These are phyloP conservation scores for Fraxinus dipetala DNA, from an alignment of 305 asterid genomes.

Conservation along the genomic window DNA sequence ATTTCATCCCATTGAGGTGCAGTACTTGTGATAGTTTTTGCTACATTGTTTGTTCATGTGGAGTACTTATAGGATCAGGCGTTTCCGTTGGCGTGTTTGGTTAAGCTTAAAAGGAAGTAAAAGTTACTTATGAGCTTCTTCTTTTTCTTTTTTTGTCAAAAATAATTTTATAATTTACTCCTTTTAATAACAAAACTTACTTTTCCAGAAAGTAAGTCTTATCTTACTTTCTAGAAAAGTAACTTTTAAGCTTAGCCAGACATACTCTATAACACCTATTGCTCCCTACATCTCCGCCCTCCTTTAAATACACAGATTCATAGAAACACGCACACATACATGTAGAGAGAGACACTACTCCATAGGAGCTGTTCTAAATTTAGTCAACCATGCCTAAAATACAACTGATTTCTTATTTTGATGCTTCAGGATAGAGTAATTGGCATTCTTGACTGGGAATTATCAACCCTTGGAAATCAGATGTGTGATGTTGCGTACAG, in stretches of 20 bases:
- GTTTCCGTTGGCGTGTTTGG: background rate
- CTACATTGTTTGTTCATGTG: background rate
- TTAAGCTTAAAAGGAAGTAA: background rate
- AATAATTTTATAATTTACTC: background rate
- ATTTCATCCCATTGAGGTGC: constrained; percentile 92
- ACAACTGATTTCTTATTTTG: background rate
- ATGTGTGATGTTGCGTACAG: constrained; percentile 95
- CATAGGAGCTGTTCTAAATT: background rate
- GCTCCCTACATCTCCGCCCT: background rate
- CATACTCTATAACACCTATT: background rate
- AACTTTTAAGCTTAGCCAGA: background rate
- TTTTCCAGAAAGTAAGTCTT: background rate
- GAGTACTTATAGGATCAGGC: background rate
- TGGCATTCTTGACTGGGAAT: constrained; percentile 95
- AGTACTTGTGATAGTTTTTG: constrained; percentile 16
- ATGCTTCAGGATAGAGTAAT: constrained; percentile 83
- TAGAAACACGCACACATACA: background rate
- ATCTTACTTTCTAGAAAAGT: too few species aligned
- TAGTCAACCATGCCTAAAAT: background rate
- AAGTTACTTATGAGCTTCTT: background rate
- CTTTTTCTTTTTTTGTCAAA: background rate
- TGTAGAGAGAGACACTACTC: background rate
- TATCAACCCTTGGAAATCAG: constrained; percentile 93
- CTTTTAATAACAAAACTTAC: background rate
- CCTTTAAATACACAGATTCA: background rate